These are phyloP conservation scores for Onygena corvina DNA, from an alignment of 2,329 filamentous ascomycete species.

Conservation along the genomic window DNA sequence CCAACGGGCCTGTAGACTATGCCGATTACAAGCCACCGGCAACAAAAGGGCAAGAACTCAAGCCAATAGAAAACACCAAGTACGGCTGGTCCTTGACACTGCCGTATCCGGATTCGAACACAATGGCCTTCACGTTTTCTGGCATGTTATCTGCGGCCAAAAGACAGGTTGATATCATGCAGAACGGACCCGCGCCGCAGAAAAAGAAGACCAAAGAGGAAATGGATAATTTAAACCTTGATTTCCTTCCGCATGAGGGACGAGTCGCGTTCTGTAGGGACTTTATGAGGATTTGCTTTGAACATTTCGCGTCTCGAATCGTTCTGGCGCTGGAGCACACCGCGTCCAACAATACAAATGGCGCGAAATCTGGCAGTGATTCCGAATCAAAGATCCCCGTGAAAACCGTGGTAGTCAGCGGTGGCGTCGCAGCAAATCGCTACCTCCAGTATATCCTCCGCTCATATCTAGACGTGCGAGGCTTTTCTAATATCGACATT, in stretches of 20 bases:
- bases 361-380: not conserved
- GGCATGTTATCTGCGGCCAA: slow-evolving; percentile 56
- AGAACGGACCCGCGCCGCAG: slow-evolving; percentile 22
- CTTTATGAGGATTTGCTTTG: slow-evolving; percentile 70
- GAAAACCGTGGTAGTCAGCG: slow-evolving; percentile 64
- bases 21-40: slow-evolving; percentile 46
- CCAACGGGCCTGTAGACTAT: slow-evolving; percentile 31
- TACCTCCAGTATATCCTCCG: slow-evolving; percentile 60
- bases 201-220: slow-evolving; percentile 19
- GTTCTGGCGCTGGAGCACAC: slow-evolving; percentile 51
- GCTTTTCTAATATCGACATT: slow-evolving; percentile 49
- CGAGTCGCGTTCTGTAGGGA: slow-evolving; percentile 58
- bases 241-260: slow-evolving; percentile 43
- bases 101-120: slow-evolving; percentile 50
- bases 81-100: slow-evolving; percentile 59
- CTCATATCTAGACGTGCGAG: slow-evolving; percentile 53
- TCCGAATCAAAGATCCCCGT: slow-evolving; percentile 22
- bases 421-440: slow-evolving; percentile 77
- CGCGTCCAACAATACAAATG: slow-evolving; percentile 6
- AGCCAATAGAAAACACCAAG: slow-evolving; percentile 34
- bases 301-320: slow-evolving; percentile 68
- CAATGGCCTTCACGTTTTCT: slow-evolving; percentile 61
- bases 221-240: slow-evolving; percentile 7
- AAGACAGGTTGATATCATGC: slow-evolving; percentile 39
- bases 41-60: slow-evolving; percentile 47